Percentiles rank a stretch among this genome's conserved stretches.
These are phyloP conservation scores for Malassezia sympodialis DNA, from an alignment of 1,284 basidiomycete genomes.

Conservation along the genomic window DNA sequence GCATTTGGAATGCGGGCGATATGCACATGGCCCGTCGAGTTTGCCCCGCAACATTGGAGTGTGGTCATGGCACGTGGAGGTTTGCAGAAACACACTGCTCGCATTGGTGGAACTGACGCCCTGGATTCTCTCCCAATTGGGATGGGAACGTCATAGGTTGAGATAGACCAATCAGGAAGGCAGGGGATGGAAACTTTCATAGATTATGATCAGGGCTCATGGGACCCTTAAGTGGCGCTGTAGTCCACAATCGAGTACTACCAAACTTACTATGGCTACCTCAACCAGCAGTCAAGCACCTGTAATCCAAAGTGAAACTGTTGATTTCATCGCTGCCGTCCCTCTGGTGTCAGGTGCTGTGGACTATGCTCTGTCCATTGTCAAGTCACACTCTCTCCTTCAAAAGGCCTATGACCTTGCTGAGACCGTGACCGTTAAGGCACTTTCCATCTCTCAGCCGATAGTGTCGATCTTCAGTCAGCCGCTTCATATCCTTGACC, in stretches of 20 bases:
- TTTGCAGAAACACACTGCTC: not conserved
- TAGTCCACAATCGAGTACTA: not conserved
- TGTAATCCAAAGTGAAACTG: constrained; percentile 25
- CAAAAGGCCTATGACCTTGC: constrained; percentile 32
- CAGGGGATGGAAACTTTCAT: not conserved
- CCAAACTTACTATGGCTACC: not conserved
- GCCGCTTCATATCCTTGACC: constrained; percentile 40
- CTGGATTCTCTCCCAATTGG: not conserved
- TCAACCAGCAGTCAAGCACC: not conserved
- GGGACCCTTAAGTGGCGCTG: not conserved
- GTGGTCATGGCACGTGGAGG: not conserved
- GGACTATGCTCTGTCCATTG: constrained; percentile 31
- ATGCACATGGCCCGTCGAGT: not conserved
- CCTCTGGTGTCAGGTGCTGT: constrained; percentile 39
- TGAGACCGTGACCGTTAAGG: constrained; percentile 26
- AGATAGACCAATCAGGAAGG: not conserved
- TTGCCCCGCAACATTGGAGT: not conserved
- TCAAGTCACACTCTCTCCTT: constrained; percentile 33
- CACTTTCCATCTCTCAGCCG: constrained; percentile 33
- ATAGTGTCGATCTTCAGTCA: constrained; percentile 32
- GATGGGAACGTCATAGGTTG: not conserved
- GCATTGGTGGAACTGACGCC: not conserved
- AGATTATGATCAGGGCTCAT: not conserved
- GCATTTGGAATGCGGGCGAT: not conserved
- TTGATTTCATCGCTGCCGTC: constrained; percentile 30